Percentiles rank a stretch among this genome's conserved stretches.
Conservation (phyloP, 495 filamentous ascomycete species). For the Rostrohypoxylon terebratum region DNA sequence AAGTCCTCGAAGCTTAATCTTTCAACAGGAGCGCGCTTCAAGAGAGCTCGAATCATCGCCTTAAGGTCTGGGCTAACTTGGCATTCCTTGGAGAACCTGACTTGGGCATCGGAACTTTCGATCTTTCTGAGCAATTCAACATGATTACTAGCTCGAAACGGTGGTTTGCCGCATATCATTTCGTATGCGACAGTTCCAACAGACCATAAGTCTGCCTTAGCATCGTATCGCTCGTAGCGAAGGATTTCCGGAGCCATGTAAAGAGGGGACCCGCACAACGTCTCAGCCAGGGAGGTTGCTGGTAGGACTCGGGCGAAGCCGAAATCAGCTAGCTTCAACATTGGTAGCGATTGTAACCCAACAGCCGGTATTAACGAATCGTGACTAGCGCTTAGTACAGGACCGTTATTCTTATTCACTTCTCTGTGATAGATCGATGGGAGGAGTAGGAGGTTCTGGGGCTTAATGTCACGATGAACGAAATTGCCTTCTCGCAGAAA, state of each 20-base stretch:
- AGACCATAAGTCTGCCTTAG: slow-evolving; percentile 97
- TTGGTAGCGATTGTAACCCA: slow-evolving; percentile 87
- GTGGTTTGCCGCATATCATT: slow-evolving; percentile 91
- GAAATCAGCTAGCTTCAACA: slow-evolving; percentile 98
- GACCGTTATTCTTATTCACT: slow-evolving; percentile 54
- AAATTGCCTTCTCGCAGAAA: slow-evolving; percentile 87
- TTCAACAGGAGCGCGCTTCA: slow-evolving; percentile 87
- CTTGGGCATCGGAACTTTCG: slow-evolving; percentile 83
- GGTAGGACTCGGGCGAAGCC: slow-evolving; percentile 94
- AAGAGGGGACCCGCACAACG: slow-evolving; percentile 95
- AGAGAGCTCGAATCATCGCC: slow-evolving; percentile 77
- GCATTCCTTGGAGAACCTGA: slow-evolving; percentile 81
- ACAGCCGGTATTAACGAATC: slow-evolving; percentile 82
- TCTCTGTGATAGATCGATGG: slow-evolving; percentile 76
- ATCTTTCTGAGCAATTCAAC: slow-evolving; percentile 93
- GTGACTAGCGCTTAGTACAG: slow-evolving; percentile 72
- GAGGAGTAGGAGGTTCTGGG: slow-evolving; percentile 92
- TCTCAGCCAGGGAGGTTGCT: slow-evolving; percentile 90
- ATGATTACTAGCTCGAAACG: slow-evolving; percentile 92
- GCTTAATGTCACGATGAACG: slow-evolving; percentile 97
- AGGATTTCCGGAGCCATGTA: slow-evolving; percentile 99
- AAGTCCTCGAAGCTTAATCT: slow-evolving; percentile 85
- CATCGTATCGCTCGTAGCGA: slow-evolving; percentile 96
- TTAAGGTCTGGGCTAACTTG: slow-evolving; percentile 82
- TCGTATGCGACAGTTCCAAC: slow-evolving; percentile 95